Evolutionary conservation across 352 stramenopile genomes (phyloP).

Genomic region (Globisporangium nodosum): DNA sequence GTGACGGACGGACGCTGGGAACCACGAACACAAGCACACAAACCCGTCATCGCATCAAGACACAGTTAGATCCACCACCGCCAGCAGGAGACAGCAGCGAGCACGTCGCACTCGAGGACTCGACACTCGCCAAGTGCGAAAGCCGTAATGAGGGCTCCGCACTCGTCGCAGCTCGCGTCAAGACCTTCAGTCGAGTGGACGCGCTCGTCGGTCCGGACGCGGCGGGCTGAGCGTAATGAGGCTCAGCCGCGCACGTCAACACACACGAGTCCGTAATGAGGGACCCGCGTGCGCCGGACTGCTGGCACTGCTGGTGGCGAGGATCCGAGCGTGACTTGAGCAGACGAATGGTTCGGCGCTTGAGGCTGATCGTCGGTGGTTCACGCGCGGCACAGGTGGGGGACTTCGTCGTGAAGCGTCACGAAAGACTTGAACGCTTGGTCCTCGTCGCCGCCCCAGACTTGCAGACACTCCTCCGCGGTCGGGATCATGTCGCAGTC

Average conservation of each 20-base stretch:
- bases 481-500: conserved; percentile 41
- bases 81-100: not conserved
- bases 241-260: conserved; percentile 6
- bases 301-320: conserved; percentile 23
- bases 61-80: not conserved
- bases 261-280: conserved; percentile 20
- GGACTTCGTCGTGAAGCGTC: conserved; percentile 48
- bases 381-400: conserved; percentile 26
- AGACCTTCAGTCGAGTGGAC: not conserved
- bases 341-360: not conserved
- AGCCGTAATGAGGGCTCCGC: conserved; percentile 23
- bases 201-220: not conserved
- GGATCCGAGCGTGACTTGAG: not conserved
- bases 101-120: not conserved
- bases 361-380: not conserved
- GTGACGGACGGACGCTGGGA: too few species aligned
- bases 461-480: conserved; percentile 43
- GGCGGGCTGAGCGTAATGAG: conserved; percentile 20
- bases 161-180: conserved; percentile 3
- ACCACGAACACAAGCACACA: not conserved
- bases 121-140: not conserved
- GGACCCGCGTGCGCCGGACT: conserved; percentile 23
- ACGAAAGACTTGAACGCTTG: conserved; percentile 60
- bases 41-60: not conserved
- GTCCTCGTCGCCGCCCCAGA: conserved; percentile 60